phyloP scores from a whole-genome alignment of 192 early-diverging fungal genomes.

The Gamsiella multidivaricata region DNA sequence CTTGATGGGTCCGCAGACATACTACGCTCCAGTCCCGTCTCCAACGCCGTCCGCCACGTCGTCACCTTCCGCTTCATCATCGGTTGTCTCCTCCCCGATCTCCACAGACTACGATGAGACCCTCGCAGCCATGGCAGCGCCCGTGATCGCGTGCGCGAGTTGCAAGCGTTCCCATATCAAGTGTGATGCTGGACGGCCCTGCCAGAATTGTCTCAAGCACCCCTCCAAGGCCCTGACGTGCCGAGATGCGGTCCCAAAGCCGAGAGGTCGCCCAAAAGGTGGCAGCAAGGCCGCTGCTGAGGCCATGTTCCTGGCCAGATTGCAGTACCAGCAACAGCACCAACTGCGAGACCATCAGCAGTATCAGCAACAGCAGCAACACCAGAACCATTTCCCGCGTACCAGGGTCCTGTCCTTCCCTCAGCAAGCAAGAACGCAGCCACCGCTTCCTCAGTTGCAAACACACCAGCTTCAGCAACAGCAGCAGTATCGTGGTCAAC shows the following conservation, averaged over 20 bases:
- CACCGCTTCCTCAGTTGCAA: background rate
- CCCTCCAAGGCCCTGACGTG: slow-evolving; percentile 46
- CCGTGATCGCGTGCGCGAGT: slow-evolving; percentile 36
- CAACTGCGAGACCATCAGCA: slow-evolving; percentile 1
- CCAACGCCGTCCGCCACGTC: slow-evolving; percentile 19
- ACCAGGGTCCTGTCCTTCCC: slow-evolving; percentile 9
- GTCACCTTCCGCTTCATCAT: slow-evolving; percentile 28
- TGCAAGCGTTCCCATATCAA: slow-evolving; percentile 52
- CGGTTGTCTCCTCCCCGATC: slow-evolving; percentile 14
- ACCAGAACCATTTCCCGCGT: background rate
- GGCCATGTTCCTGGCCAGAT: slow-evolving; percentile 22
- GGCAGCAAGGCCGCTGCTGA: slow-evolving; percentile 50
- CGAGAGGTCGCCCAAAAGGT: slow-evolving; percentile 48
- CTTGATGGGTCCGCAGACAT: background rate
- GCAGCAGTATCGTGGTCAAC: too few species aligned
- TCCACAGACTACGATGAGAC: slow-evolving; percentile 15
- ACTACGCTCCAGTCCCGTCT: too few species aligned
- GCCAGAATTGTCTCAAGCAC: slow-evolving; percentile 44
- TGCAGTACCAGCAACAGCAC: slow-evolving; percentile 16
- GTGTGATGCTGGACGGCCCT: slow-evolving; percentile 43
- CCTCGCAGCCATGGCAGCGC: background rate
- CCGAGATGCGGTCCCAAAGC: slow-evolving; percentile 46
- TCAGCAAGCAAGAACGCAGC: background rate
- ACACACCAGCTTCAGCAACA: background rate
- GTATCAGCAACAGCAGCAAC: background rate